phyloP scores from a whole-genome alignment of 1,139 yeast genomes.

The Scheffersomyces titani region DNA sequence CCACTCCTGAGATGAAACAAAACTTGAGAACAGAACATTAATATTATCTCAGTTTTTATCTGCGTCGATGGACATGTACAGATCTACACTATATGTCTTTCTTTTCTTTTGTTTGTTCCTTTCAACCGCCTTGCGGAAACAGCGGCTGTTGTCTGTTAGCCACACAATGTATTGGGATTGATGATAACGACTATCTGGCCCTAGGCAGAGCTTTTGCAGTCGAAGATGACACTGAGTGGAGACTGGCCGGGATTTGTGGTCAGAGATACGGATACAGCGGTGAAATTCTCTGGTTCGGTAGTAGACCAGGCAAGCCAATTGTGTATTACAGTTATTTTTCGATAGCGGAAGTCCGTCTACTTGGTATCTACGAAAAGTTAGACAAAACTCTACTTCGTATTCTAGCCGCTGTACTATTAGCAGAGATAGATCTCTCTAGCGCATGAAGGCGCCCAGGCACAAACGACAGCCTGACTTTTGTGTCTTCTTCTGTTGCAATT shows the following conservation, averaged over 20 bases:
- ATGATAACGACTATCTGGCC: neutral
- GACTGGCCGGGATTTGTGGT: neutral
- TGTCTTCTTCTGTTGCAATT: neutral
- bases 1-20: no score
- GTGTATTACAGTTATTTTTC: no score
- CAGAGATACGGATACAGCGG: neutral
- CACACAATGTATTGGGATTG: no score
- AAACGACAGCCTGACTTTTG: neutral
- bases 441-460: neutral
- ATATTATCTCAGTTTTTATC: no score
- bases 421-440: neutral
- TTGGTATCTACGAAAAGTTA: neutral
- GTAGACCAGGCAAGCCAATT: neutral
- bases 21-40: no score
- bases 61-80: no score
- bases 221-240: neutral
- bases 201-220: neutral
- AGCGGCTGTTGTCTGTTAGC: no score
- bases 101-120: no score
- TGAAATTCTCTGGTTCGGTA: neutral
- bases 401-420: no score
- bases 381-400: neutral
- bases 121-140: no score
- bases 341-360: no score
- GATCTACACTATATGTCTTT: no score